A percentile compares a stretch with the other conserved stretches of the same genome.
phyloP scores from a whole-genome alignment of 2,329 filamentous ascomycete species.

The Epichloe bromicola region DNA sequence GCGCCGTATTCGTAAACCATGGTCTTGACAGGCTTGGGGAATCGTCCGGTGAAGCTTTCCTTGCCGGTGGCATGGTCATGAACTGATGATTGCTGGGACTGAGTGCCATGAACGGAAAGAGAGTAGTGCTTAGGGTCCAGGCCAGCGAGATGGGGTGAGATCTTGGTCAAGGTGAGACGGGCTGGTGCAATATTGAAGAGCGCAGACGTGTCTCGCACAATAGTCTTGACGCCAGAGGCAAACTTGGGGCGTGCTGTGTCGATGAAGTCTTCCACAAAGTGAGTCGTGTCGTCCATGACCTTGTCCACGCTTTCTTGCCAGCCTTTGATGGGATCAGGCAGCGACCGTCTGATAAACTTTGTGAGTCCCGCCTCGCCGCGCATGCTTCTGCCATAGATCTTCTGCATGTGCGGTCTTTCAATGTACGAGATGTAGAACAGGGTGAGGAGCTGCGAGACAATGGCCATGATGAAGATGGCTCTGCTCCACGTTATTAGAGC shows the following conservation, averaged over 20 bases:
- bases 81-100: conserved; percentile 33
- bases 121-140: conserved; percentile 70
- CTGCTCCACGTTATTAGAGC: conserved; percentile 87
- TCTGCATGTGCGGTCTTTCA: conserved; percentile 95
- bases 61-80: conserved; percentile 54
- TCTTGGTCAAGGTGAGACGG: conserved; percentile 67
- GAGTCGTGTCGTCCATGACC: conserved; percentile 72
- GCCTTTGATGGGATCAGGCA: conserved; percentile 71
- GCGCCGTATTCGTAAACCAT: conserved; percentile 78
- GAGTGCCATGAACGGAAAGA: conserved; percentile 57
- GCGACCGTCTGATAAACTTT: conserved; percentile 75
- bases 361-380: conserved; percentile 81
- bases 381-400: conserved; percentile 77
- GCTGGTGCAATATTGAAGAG: conserved; percentile 85
- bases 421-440: conserved; percentile 84
- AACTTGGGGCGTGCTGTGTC: conserved; percentile 77
- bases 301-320: conserved; percentile 80
- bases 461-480: conserved; percentile 72
- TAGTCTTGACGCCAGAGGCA: conserved; percentile 70
- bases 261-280: conserved; percentile 83
- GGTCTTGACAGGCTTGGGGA: conserved; percentile 58
- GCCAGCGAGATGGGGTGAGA: conserved; percentile 69
- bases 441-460: conserved; percentile 74
- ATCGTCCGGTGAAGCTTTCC: conserved; percentile 57
- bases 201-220: conserved; percentile 76